Percentiles rank a stretch among this genome's conserved stretches.
phyloP scores from a whole-genome alignment of 2,329 filamentous ascomycete species.

The Balansia obtecta region DNA sequence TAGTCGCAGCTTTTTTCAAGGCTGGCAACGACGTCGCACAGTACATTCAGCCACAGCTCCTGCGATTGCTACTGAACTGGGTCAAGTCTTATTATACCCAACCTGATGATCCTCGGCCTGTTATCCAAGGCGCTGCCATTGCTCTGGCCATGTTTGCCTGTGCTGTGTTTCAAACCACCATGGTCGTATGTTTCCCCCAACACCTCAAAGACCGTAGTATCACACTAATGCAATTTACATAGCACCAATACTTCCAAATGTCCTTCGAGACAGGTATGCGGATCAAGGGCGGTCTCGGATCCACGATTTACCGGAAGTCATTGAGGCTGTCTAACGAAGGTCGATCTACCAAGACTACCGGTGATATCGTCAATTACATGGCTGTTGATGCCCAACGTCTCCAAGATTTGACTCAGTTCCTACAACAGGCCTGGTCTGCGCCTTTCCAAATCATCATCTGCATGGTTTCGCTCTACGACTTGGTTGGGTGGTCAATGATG shows the following conservation, averaged over 20 bases:
- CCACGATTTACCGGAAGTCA: slow-evolving; percentile 86
- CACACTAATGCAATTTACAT: not conserved
- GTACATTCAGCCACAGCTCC: slow-evolving; percentile 82
- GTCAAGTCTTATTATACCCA: slow-evolving; percentile 59
- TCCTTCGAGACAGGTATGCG: slow-evolving; percentile 94
- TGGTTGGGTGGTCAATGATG: slow-evolving; percentile 93
- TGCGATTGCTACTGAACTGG: slow-evolving; percentile 74
- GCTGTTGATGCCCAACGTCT: slow-evolving; percentile 93
- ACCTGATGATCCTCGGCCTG: slow-evolving; percentile 53
- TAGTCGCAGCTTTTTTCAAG: slow-evolving; percentile 76
- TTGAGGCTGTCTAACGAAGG: slow-evolving; percentile 88
- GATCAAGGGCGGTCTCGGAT: slow-evolving; percentile 81
- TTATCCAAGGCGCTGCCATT: slow-evolving; percentile 76
- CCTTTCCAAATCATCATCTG: slow-evolving; percentile 94
- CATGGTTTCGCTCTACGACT: slow-evolving; percentile 88
- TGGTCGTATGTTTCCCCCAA: slow-evolving; percentile 38
- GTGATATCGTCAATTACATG: slow-evolving; percentile 99
- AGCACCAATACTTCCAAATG: slow-evolving; percentile 92
- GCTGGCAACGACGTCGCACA: slow-evolving; percentile 73
- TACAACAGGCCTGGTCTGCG: slow-evolving; percentile 90
- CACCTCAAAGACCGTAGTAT: not conserved
- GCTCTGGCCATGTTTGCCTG: slow-evolving; percentile 85
- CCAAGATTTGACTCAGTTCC: slow-evolving; percentile 89
- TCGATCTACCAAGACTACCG: slow-evolving; percentile 75
- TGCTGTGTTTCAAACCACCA: slow-evolving; percentile 75